Evolutionary conservation across 2,329 filamentous ascomycete species (phyloP).

Genomic region (Fusarium continuum): DNA sequence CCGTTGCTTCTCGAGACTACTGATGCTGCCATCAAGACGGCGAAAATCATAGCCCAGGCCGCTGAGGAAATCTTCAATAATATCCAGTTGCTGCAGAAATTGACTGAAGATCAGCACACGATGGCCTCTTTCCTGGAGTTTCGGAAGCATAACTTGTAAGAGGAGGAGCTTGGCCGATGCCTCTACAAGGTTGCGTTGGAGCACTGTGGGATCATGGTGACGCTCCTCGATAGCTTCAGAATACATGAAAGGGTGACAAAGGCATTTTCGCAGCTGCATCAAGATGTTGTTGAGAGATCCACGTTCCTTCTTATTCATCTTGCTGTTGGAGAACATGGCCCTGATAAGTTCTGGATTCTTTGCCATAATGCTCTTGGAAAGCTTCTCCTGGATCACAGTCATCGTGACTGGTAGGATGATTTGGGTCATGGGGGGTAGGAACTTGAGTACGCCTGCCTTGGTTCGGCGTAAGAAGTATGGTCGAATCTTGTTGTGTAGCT

Average conservation of each 20-base stretch:
- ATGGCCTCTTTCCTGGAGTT: slow-evolving; percentile 84
- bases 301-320: slow-evolving; percentile 74
- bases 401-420: slow-evolving; percentile 97
- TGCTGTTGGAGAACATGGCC: slow-evolving; percentile 79
- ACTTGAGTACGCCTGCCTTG: slow-evolving; percentile 89
- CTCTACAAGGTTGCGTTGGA: slow-evolving; percentile 85
- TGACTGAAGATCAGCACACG: slow-evolving; percentile 96
- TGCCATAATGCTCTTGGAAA: slow-evolving; percentile 92
- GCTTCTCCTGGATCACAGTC: slow-evolving; percentile 90
- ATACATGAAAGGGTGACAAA: slow-evolving; percentile 97
- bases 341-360: slow-evolving; percentile 91
- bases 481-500: slow-evolving; percentile 85
- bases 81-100: slow-evolving; percentile 86
- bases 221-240: slow-evolving; percentile 89
- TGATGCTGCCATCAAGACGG: slow-evolving; percentile 86
- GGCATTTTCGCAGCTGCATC: slow-evolving; percentile 91
- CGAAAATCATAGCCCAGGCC: slow-evolving; percentile 77
- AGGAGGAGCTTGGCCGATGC: slow-evolving; percentile 90
- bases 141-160: slow-evolving; percentile 85
- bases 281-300: slow-evolving; percentile 92
- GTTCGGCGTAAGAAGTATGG: slow-evolving; percentile 78
- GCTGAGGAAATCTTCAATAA: slow-evolving; percentile 90
- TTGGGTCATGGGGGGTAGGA: slow-evolving; percentile 91
- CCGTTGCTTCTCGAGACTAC: slow-evolving; percentile 88
- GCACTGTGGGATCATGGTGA: slow-evolving; percentile 65